Base-by-base conservation (phyloP, 306 rosid species). In the Cicer arietinum region DNA sequence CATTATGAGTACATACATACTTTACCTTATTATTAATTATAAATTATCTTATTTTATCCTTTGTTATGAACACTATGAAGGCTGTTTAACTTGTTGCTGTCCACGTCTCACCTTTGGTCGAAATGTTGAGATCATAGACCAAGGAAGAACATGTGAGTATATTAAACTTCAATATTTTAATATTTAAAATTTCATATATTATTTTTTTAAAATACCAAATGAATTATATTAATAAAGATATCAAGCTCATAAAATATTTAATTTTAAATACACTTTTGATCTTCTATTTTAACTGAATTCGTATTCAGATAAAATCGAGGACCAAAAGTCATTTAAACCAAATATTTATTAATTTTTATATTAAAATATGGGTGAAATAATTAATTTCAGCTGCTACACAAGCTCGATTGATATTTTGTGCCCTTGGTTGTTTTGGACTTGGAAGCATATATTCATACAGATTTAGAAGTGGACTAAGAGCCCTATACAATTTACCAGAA, bases 121-220 rank as follows among this genome's bases (percentile, higher is more conserved):
- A 8, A 75, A 16, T 64, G 83, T 61, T 51, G 83, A 79, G 35
- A 74, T 83, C 22, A 48, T 83, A 69, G 83, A 83, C 48, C 65
- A 76, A 83, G 83, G 86, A 18, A 63, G 69, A 64, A 58, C 81
- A 83, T 69, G 81, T 79, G 44, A 53, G 82, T 67, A 73, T 12
- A 68, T 1, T 40, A 6, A 11, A 18, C 40, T 44, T 30, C 12
- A 61, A 37, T 37, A 37, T 4, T 64, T 41, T 42, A 64, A 64
- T 14, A 43, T n/a, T 14, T 6, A 13, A 30, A 61, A n/a, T 30
- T 61, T 18, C 45, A 57, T 57, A 9, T 18, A 22, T 10, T 30
- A 0, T 30, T 30, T 30, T 30, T 3, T 3, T 2, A 25, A 25
- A 25, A 25, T 25, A 25, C 35, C 35, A 3, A 30, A 30, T 30